phyloP scores from a whole-genome alignment of 1,139 yeast species.

The Pneumocystis jirovecii region DNA sequence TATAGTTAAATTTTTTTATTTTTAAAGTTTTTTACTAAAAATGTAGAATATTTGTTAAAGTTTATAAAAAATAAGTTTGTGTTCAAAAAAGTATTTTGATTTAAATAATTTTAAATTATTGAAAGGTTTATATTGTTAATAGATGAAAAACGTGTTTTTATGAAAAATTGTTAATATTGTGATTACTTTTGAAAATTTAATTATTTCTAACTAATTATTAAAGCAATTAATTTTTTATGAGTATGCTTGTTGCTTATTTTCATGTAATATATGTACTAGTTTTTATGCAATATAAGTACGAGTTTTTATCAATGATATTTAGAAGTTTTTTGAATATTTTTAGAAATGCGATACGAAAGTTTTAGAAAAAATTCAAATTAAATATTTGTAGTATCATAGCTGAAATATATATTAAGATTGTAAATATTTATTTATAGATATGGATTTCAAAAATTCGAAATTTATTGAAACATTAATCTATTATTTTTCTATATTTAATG shows the following conservation, averaged over 20 bases:
- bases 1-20: background rate
- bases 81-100: background rate
- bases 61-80: background rate
- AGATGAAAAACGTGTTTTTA: background rate
- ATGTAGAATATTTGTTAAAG: background rate
- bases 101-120: background rate
- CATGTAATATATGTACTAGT: no score
- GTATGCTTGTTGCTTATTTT: no score
- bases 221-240: no score
- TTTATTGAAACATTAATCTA: background rate
- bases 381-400: background rate
- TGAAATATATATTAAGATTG: background rate
- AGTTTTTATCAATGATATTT: background rate
- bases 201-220: no score
- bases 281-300: no score
- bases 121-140: background rate
- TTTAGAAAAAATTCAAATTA: background rate
- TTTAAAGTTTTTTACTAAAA: background rate
- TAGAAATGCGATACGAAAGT: background rate
- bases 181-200: background rate
- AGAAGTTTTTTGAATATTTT: background rate
- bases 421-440: background rate
- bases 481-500: background rate
- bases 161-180: background rate
- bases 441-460: background rate